These are phyloP conservation scores for Ogataea degrootiae DNA, from an alignment of 805 yeast genomes.

Conservation along the genomic window DNA sequence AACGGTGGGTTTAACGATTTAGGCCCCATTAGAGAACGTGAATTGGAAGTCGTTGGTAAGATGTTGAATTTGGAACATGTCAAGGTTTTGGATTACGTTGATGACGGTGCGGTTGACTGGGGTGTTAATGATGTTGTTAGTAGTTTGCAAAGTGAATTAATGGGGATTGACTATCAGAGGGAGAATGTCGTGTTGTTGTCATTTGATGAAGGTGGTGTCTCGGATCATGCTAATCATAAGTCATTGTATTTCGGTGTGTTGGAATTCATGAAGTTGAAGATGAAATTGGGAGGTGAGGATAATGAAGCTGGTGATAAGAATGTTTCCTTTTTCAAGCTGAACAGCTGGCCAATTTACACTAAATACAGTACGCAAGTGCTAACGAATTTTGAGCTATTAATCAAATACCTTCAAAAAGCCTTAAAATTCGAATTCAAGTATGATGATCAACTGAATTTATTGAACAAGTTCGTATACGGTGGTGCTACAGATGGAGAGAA, in stretches of 20 bases:
- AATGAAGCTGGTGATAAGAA: background rate
- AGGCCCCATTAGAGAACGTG: constrained; percentile 59
- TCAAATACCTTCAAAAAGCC: constrained; percentile 10
- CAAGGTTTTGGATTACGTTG: constrained; percentile 49
- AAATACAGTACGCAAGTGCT: constrained; percentile 48
- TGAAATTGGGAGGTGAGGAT: too few species aligned
- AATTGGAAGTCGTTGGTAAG: constrained; percentile 50
- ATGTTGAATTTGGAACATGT: constrained; percentile 48
- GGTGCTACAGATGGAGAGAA: constrained; percentile 1
- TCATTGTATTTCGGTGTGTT: constrained; percentile 51
- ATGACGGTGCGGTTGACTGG: constrained; percentile 72
- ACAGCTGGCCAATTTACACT: constrained; percentile 29
- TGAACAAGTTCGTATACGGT: too few species aligned
- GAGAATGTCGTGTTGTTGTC: constrained; percentile 50
- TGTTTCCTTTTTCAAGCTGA: constrained; percentile 23
- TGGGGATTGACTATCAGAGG: constrained; percentile 10
- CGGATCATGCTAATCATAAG: constrained; percentile 83
- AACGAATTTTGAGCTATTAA: constrained; percentile 33
- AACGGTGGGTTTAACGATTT: constrained; percentile 73
- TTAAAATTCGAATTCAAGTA: background rate
- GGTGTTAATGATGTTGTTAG: constrained; percentile 37
- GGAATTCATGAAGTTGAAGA: constrained; percentile 24
- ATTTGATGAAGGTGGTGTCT: constrained; percentile 79
- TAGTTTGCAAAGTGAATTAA: constrained; percentile 27
- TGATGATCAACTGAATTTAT: background rate